A percentile compares a stretch with the other conserved stretches of the same genome.
Conservation (phyloP, 495 filamentous ascomycete species). For the Lepidopterella palustris region DNA sequence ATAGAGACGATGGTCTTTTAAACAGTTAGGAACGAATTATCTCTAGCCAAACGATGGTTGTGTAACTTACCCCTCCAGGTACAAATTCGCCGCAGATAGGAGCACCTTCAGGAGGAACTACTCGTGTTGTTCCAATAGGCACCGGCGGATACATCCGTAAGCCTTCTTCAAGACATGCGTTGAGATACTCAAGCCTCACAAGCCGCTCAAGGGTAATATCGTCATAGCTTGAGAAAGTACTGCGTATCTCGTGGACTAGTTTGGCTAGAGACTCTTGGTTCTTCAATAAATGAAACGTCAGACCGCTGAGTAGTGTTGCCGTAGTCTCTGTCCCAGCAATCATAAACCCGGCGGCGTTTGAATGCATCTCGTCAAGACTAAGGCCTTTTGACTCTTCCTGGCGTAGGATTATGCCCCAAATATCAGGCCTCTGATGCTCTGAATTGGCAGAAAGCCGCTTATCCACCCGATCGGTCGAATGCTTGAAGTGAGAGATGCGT, state of each 20-base stretch:
- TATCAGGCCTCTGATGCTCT: constrained; percentile 15
- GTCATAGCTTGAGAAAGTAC: constrained; percentile 33
- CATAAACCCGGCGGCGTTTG: constrained; percentile 39
- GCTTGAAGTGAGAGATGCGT: constrained; percentile 22
- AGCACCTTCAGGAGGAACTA: constrained; percentile 26
- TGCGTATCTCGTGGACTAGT: constrained; percentile 44
- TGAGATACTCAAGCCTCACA: constrained; percentile 29
- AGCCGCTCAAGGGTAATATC: constrained; percentile 46
- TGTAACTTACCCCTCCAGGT: constrained; percentile 32
- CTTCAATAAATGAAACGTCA: constrained; percentile 42
- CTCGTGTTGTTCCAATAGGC: constrained; percentile 25
- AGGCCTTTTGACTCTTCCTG: constrained; percentile 33
- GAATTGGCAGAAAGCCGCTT: constrained; percentile 25
- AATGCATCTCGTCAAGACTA: constrained; percentile 38
- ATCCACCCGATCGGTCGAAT: constrained; percentile 23
- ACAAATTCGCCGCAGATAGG: constrained; percentile 27
- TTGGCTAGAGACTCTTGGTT: constrained; percentile 37
- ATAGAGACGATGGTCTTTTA: constrained; percentile 37
- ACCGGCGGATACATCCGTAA: constrained; percentile 30
- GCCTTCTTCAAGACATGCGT: constrained; percentile 30
- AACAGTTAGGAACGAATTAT: background rate
- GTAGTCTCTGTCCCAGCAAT: constrained; percentile 50
- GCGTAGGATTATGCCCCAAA: constrained; percentile 29
- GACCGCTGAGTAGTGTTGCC: constrained; percentile 21
- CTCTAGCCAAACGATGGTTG: too few species aligned